Base-by-base conservation (phyloP, 768 basidiomycete species). In the Megacollybia marginata region DNA sequence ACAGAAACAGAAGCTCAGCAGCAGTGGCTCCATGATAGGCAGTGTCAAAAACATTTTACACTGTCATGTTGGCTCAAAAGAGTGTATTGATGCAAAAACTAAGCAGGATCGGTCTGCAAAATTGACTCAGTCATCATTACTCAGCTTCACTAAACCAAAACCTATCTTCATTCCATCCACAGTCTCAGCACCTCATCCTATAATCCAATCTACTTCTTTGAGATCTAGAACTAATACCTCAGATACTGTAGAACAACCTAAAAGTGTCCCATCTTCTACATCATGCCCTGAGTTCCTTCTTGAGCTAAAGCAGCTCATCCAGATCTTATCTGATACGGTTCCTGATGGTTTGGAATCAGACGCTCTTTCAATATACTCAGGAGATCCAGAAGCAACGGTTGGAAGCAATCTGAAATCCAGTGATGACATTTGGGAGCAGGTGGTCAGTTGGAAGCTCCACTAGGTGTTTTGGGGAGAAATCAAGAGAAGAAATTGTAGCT, bases 401-500 rank as follows among this genome's bases (percentile, higher is more conserved):
- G 34, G 12, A 2, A 43, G 53, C 40, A 42, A 46, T 0, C 19
- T 18, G n/a, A 16, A 55, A 4, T 19, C 20, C n/a, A 48, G 47
- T 5, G 54, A 60, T n/a, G 58, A 63, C 5, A 50, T 63, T 12
- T 65, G 59, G 60, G 62, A 65, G 23, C 23, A 28, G 23, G 23
- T 28, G 23, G 23, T 28, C 23, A 28, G 23, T 28, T 28, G 23
- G 23, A 43, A 52, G 2, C 23, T 65, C 40, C 61, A 62, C 36
- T 31, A 16, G 4, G 20, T 35, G 0, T 48, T 63, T 1, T 61
- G 62, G 6, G 62, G 60, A 60, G 58, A 55, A 18, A 56, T 51
- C 54, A 20, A 51, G 34, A 9, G 48, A 63, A 23, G 50, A 44
- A 28, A 23, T 48, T 6, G 42, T 48, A 4, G 19, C n/a, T n/a